A percentile compares a stretch with the other conserved stretches of the same genome.
Evolutionary conservation across 2,329 filamentous ascomycete species (phyloP).

Genomic region (Dothideomycetidae sp.): DNA sequence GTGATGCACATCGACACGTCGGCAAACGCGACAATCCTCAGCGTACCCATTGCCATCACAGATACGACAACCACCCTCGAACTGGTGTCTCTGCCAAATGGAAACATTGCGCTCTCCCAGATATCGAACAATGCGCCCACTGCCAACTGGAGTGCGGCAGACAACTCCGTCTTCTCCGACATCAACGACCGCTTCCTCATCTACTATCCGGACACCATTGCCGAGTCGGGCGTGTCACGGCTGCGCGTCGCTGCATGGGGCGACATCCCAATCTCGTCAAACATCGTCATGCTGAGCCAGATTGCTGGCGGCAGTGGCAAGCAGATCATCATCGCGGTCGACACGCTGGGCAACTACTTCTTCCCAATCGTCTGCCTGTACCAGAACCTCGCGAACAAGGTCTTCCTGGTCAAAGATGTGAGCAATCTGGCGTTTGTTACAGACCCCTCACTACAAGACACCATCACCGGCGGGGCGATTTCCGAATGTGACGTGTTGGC

Average conservation of each 20-base stretch:
- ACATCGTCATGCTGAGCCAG: slow-evolving; percentile 11
- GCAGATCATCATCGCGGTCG: slow-evolving; percentile 10
- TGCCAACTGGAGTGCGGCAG: too few species aligned
- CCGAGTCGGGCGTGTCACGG: slow-evolving; percentile 9
- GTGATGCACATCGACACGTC: too few species aligned
- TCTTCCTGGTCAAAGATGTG: slow-evolving; percentile 12
- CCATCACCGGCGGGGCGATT: slow-evolving; percentile 13
- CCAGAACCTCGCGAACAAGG: slow-evolving; percentile 11
- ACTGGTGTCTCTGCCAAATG: too few species aligned
- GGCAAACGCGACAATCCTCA: too few species aligned
- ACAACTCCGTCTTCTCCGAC: not conserved
- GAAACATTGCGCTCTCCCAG: too few species aligned
- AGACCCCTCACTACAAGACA: slow-evolving; percentile 9
- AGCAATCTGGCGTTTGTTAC: slow-evolving; percentile 8
- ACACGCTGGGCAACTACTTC: slow-evolving; percentile 10
- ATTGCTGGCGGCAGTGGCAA: not conserved
- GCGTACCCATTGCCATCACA: too few species aligned
- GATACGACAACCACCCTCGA: too few species aligned
- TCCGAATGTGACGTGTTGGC: slow-evolving; percentile 9
- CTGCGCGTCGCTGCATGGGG: slow-evolving; percentile 12
- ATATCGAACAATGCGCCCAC: too few species aligned
- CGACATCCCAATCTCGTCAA: slow-evolving; percentile 9
- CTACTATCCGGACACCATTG: slow-evolving; percentile 11
- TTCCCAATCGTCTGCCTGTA: slow-evolving; percentile 12
- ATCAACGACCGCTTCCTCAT: slow-evolving; percentile 8